phyloP scores from a whole-genome alignment of 495 filamentous ascomycete species.

The Penicillium macrosclerotiorum region DNA sequence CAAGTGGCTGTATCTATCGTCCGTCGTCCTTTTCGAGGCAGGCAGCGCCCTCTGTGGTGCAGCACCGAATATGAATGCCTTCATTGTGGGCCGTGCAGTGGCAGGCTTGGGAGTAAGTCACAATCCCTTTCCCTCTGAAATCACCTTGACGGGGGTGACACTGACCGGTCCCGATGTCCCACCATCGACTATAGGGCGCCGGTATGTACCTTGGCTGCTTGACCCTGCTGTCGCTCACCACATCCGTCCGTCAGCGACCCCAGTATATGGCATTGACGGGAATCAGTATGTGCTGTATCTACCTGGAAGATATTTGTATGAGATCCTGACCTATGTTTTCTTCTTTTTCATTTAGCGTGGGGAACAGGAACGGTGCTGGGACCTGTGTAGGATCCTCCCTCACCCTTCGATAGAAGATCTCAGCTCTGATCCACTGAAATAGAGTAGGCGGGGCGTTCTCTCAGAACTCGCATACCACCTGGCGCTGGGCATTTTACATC shows the following conservation, averaged over 20 bases:
- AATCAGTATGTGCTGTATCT: conserved; percentile 13
- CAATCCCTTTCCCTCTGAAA: too few relatives aligned
- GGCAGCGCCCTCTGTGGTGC: conserved; percentile 56
- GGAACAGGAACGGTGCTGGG: conserved; percentile 45
- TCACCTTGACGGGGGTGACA: too few relatives aligned
- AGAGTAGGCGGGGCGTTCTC: conserved; percentile 60
- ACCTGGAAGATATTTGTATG: not conserved
- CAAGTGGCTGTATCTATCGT: conserved; percentile 54
- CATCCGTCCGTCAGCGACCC: conserved; percentile 31
- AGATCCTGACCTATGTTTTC: not conserved
- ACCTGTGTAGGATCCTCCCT: conserved; percentile 37
- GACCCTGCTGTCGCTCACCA: conserved; percentile 30
- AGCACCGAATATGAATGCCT: conserved; percentile 47
- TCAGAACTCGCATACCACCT: conserved; percentile 35
- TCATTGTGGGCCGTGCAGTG: conserved; percentile 55
- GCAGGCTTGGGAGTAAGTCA: conserved; percentile 25
- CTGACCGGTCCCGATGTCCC: too few relatives aligned
- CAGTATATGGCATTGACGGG: conserved; percentile 32
- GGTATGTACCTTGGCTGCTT: conserved; percentile 40
- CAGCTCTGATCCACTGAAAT: not conserved
- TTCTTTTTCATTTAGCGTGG: conserved; percentile 27
- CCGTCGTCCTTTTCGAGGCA: conserved; percentile 48
- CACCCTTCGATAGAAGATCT: not conserved
- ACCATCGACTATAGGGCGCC: conserved; percentile 22
- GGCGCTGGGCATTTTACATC: conserved; percentile 74